A percentile compares a stretch with the other conserved stretches of the same genome.
These are phyloP conservation scores for Nannizziopsis barbatae DNA, from an alignment of 2,329 filamentous ascomycete species.

Conservation along the genomic window DNA sequence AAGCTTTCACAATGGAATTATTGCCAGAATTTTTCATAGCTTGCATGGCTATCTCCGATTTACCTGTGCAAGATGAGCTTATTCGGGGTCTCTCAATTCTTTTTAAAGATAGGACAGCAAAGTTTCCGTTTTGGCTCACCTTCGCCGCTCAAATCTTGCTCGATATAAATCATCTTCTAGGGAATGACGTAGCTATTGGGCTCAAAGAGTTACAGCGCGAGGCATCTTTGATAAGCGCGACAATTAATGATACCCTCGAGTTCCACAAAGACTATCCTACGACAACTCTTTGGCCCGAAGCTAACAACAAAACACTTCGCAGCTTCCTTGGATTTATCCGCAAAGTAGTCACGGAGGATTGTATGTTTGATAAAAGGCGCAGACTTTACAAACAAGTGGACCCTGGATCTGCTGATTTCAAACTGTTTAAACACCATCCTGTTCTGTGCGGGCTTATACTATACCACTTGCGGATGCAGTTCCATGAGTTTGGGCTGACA, in stretches of 20 bases:
- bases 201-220: constrained; percentile 10
- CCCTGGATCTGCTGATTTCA: too few relatives aligned
- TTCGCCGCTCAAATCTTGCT: constrained; percentile 37
- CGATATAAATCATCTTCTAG: constrained; percentile 29
- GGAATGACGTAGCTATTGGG: constrained; percentile 5
- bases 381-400: constrained; percentile 11
- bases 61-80: constrained; percentile 30
- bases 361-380: constrained; percentile 18
- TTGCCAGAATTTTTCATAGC: constrained; percentile 25
- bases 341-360: constrained; percentile 16
- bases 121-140: constrained; percentile 28
- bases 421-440: constrained; percentile 29
- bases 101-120: constrained; percentile 17
- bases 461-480: constrained; percentile 26
- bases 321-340: constrained; percentile 17
- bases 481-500: constrained; percentile 25
- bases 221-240: constrained; percentile 16
- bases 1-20: constrained; percentile 25
- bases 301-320: constrained; percentile 20
- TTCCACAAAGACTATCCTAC: constrained; percentile 27
- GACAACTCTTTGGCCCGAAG: constrained; percentile 24
- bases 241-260: constrained; percentile 22
- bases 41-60: neutral
- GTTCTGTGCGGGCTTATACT: constrained; percentile 31
- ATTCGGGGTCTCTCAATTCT: constrained; percentile 28